Evolutionary conservation across 2,329 filamentous ascomycete genomes (phyloP).

Genomic region (Colletotrichum sp.): DNA sequence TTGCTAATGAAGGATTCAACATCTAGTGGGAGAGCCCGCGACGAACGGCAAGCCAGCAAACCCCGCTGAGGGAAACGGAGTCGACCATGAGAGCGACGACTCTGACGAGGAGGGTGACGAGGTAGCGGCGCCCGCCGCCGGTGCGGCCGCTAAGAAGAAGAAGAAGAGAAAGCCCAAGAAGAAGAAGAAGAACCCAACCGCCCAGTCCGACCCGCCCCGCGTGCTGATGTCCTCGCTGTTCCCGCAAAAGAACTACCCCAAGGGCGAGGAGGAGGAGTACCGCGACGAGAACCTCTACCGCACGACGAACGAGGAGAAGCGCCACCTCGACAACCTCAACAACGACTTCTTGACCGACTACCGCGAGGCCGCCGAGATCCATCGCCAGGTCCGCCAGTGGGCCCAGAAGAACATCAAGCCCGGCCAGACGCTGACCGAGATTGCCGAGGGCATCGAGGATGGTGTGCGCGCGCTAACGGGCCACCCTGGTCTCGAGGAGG

Average conservation of each 20-base stretch:
- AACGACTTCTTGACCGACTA: conserved; percentile 79
- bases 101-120: conserved; percentile 58
- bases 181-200: conserved; percentile 67
- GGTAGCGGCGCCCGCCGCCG: conserved; percentile 33
- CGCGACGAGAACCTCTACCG: conserved; percentile 76
- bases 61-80: conserved; percentile 36
- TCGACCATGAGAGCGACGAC: conserved; percentile 49
- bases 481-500: conserved; percentile 77
- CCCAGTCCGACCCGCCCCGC: conserved; percentile 78
- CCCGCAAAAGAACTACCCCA: conserved; percentile 73
- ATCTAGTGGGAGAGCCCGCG: conserved; percentile 42
- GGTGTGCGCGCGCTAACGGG: conserved; percentile 78
- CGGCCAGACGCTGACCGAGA: conserved; percentile 79
- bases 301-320: conserved; percentile 84
- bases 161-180: conserved; percentile 80
- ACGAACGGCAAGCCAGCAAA: conserved; percentile 43
- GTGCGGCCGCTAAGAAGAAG: conserved; percentile 68
- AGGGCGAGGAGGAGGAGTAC: conserved; percentile 81
- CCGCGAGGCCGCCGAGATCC: conserved; percentile 81
- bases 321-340: conserved; percentile 70
- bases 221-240: conserved; percentile 77
- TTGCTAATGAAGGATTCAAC: conserved; percentile 10
- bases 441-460: conserved; percentile 85
- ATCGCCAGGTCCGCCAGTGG: conserved; percentile 85
- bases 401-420: conserved; percentile 82